Conservation (phyloP, 176 grass and related monocot genomes). For the Zea luxurians region DNA sequence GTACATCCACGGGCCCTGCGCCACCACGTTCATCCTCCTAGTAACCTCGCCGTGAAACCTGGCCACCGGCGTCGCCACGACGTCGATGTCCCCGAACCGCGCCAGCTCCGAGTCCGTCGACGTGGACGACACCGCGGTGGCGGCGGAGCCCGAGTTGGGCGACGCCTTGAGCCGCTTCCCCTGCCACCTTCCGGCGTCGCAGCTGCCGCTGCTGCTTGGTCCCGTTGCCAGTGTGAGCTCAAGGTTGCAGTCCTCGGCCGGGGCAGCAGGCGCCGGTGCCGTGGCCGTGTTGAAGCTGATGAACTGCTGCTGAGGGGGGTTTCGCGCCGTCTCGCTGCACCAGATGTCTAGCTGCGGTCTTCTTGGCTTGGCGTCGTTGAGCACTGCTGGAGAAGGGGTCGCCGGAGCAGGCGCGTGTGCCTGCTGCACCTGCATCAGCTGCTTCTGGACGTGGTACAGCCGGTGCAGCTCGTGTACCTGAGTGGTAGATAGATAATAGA, state of each 20-base stretch:
- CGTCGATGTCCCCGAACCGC: conserved; percentile 13
- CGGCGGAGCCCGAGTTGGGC: conserved; percentile 45
- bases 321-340: background rate
- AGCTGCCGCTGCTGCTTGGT: conserved; percentile 25
- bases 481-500: background rate
- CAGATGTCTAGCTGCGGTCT: background rate
- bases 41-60: background rate
- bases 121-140: conserved; percentile 39
- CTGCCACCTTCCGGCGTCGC: background rate
- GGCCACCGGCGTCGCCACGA: background rate
- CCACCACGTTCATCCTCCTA: background rate
- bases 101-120: conserved; percentile 45
- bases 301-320: conserved; percentile 6
- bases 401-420: background rate
- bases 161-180: conserved; percentile 43
- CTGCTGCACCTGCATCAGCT: conserved; percentile 27
- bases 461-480: conserved; percentile 75
- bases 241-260: conserved; percentile 34
- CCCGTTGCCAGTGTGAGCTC: no score
- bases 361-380: background rate
- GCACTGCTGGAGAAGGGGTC: background rate
- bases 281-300: background rate
- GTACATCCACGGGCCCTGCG: conserved; percentile 31
- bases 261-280: background rate
- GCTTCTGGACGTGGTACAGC: conserved; percentile 55